phyloP scores from a whole-genome alignment of 2,329 filamentous ascomycete genomes.

The Aspergillus fischeri region DNA sequence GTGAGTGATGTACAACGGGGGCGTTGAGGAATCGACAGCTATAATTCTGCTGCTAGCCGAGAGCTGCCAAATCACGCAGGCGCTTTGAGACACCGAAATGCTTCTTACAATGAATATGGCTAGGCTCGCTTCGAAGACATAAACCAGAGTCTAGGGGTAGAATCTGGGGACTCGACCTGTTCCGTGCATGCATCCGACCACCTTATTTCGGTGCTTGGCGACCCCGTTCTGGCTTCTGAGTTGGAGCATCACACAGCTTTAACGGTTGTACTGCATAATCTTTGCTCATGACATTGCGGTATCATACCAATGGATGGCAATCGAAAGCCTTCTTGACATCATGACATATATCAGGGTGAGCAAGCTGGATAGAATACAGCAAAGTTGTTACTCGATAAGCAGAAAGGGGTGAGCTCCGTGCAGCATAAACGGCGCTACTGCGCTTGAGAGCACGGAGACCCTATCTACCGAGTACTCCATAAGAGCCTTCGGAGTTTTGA shows the following conservation, averaged over 20 bases:
- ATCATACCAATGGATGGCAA: neutral
- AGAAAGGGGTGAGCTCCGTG: constrained; percentile 5
- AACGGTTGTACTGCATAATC: neutral
- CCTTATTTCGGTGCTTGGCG: neutral
- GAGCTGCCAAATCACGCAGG: neutral
- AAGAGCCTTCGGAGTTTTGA: too few relatives aligned
- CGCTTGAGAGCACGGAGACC: too few relatives aligned
- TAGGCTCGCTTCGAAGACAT: neutral
- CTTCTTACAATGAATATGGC: neutral
- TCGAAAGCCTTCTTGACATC: neutral
- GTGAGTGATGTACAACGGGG: neutral
- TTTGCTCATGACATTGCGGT: neutral
- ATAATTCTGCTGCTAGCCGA: neutral
- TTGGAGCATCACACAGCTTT: neutral
- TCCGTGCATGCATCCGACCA: too few relatives aligned
- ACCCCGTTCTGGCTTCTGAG: neutral
- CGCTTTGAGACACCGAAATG: neutral
- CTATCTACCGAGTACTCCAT: too few relatives aligned
- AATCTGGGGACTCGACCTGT: neutral
- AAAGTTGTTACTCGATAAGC: neutral
- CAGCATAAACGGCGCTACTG: neutral
- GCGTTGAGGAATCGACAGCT: neutral
- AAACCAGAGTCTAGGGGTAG: neutral
- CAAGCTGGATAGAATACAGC: neutral
- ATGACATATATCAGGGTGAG: neutral